phyloP scores from a whole-genome alignment of 2,329 filamentous ascomycete species.

The Hypocrella siamensis region DNA sequence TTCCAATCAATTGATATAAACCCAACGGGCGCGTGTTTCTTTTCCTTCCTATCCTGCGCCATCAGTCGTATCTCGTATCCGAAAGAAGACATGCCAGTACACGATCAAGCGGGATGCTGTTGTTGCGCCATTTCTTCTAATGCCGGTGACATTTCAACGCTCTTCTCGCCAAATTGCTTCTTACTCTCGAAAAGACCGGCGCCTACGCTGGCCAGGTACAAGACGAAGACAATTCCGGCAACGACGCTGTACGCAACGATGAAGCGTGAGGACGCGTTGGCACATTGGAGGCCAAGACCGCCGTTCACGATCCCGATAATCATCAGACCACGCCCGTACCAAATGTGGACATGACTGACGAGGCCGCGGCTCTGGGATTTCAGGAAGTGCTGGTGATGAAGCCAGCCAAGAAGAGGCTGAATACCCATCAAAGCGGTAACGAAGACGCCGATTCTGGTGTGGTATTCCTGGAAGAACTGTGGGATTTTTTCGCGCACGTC shows the following conservation, averaged over 20 bases:
- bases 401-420: constrained; percentile 40
- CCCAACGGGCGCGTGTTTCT: no score
- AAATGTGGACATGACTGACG: constrained; percentile 43
- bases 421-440: constrained; percentile 37
- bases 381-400: constrained; percentile 40
- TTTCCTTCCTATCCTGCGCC: no score
- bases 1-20: no score
- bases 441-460: constrained; percentile 40
- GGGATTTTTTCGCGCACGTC: background rate
- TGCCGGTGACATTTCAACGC: no score
- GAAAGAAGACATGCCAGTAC: no score
- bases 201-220: constrained; percentile 20
- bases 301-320: constrained; percentile 46
- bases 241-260: constrained; percentile 41
- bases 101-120: no score
- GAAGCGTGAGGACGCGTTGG: constrained; percentile 21
- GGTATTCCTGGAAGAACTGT: constrained; percentile 36
- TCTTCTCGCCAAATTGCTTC: no score
- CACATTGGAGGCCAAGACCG: constrained; percentile 41
- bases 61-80: no score
- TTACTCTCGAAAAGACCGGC: background rate
- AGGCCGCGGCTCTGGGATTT: constrained; percentile 29
- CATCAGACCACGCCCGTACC: constrained; percentile 44
- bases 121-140: no score
- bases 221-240: constrained; percentile 28